Base-by-base conservation (phyloP, 257 asterid genomes). In the Nicotiana tabacum region DNA sequence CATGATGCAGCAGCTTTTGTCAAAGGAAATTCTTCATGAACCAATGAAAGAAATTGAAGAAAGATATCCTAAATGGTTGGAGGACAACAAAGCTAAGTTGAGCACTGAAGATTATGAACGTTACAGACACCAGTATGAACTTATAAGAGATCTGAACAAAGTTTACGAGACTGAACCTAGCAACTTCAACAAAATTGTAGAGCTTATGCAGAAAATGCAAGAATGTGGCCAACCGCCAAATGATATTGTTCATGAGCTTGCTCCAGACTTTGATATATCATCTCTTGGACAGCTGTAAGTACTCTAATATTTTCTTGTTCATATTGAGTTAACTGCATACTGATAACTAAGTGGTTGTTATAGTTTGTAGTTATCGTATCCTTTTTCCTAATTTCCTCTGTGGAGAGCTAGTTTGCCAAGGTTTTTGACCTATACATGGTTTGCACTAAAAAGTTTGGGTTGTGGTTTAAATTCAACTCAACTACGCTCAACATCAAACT, bases 181-280 rank as follows among this genome's bases (percentile, higher is more conserved):
- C 27, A 93, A 96, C 91, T 94, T 92, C 97, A 93, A 87, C 92
- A 96, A 93, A 93, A 90, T 96, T 64, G 96, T 93, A 55, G 98
- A 96, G 90, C 95, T 96, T 77, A 96, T 96, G 98, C 98, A 96
- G 92, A 96, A 96, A 87, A 96, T 96, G 98, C 98, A 96, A 89
- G 98, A 93, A 76, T 96, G 98, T 87, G 98, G 99, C 57, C 99
- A 94, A 88, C 99, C 98, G 4, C 98, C 98, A 4, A 90, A 89
- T 64, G 99, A 96, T 80, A 94, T 96, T 35, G 97, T 96, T 74
- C 92, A 89, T 83, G 97, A 94, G 91, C 90, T 96, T n/a, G 94
- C 95, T 79, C 98, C 99, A 9, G 99, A 91, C 30, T 91, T 93
- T 53, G 97, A 94, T 87, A 77, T 96, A 46, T 92, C 98, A 37